Conservation (phyloP, 1,284 basidiomycete species). For the Puccinia triticina region DNA sequence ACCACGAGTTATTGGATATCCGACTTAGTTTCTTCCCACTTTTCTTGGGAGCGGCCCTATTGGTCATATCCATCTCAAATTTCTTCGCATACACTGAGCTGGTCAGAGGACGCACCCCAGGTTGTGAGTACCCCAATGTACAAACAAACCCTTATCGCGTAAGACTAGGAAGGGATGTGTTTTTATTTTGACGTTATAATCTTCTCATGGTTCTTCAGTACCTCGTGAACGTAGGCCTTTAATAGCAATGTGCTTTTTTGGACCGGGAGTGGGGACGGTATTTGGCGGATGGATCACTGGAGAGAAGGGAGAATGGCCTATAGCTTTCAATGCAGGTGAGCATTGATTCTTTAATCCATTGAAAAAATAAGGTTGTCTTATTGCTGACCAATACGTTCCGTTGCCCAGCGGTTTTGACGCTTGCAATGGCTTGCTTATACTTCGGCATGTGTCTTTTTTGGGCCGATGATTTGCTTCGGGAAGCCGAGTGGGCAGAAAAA, state of each 20-base stretch:
- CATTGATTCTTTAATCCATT: not conserved
- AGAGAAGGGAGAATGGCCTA: constrained; percentile 40
- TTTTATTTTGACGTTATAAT: too few relatives aligned
- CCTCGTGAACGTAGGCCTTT: constrained; percentile 13
- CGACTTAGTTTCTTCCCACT: constrained; percentile 44
- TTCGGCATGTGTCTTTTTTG: constrained; percentile 20
- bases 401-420: constrained; percentile 23
- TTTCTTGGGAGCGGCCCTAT: constrained; percentile 23
- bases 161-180: not conserved
- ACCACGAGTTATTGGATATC: constrained; percentile 28
- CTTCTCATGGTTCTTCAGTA: constrained; percentile 6
- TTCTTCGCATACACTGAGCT: constrained; percentile 46
- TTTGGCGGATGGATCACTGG: constrained; percentile 49
- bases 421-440: constrained; percentile 29
- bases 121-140: not conserved
- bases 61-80: constrained; percentile 33
- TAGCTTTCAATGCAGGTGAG: constrained; percentile 41
- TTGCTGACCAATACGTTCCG: not conserved
- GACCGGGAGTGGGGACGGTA: constrained; percentile 11
- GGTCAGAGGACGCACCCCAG: constrained; percentile 16
- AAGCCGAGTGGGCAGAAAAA: constrained; percentile 26
- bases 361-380: not conserved
- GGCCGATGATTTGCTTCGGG: constrained; percentile 35
- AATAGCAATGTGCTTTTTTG: constrained; percentile 27
- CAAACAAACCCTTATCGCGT: not conserved